Evolutionary conservation across 2,329 filamentous ascomycete genomes (phyloP), one percentile per base, ranked within the genome.

Genomic region (Talaromyces funiculosus): DNA sequence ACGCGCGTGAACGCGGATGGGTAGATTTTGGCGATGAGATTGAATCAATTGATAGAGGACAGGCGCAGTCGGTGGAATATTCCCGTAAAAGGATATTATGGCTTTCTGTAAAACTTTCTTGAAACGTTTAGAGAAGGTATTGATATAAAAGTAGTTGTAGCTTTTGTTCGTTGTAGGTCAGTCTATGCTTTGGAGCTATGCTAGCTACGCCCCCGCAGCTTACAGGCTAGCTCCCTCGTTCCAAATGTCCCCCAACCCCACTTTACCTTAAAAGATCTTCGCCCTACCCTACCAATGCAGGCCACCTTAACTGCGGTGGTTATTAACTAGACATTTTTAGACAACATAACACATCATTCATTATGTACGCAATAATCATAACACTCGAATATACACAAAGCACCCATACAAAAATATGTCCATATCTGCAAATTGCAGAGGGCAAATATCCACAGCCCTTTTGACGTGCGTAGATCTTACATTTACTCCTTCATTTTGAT

Each of bases 341-440:
- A 55, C n/a, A 40, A 54, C 22, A 55, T 55, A 33, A 37, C 31
- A 57, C 38, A 57, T 33, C 40, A 45, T 45, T 57, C 54, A 35
- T 56, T 45, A 57, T 45, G 9, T 57, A 45, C 53, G 26, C 38
- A 35, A 51, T 51, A 51, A 51, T 22, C 26, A 49, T 26, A 49
- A 35, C 29, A 51, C n/a, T 35, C n/a, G 29, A 51, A 51, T 51
- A 51, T 51, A 33, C 29, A 51, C 47, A 51, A 26, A 14, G n/a
- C 26, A 35, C 8, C 5, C 47, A 33, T 31, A 49, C 45, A 51
- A 31, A 26, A 49, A n/a, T 33, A 49, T 33, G 45, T 49, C 45
- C 26, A 18, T 31, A 20, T 49, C 24, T 49, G 45, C 45, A 49
- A 49, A 49, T 14, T n/a, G 20, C 35, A 40, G 51, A 54, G 38